Conservation (phyloP, 768 basidiomycete genomes). For the Grammothele lineata region DNA sequence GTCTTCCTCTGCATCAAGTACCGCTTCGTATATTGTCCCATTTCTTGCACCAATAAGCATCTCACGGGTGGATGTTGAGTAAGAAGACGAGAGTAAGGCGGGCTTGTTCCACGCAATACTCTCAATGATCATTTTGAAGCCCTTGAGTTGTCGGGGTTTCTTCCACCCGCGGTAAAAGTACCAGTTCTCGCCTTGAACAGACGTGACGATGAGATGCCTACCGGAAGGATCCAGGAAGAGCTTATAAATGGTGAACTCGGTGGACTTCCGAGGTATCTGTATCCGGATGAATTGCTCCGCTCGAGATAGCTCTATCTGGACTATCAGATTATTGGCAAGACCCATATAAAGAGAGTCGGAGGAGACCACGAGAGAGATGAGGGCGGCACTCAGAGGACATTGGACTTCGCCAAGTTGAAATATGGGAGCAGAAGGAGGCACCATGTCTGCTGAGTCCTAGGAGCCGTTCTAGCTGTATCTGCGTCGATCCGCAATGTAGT, state of each 20-base stretch:
- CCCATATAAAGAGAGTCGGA: conserved; percentile 89
- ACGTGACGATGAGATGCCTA: conserved; percentile 83
- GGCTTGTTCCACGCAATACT: conserved; percentile 89
- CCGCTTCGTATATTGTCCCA: conserved; percentile 83
- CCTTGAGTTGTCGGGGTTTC: conserved; percentile 75
- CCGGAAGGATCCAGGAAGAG: conserved; percentile 93
- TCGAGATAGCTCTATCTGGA: conserved; percentile 86
- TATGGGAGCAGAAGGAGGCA: conserved; percentile 47
- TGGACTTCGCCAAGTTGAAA: conserved; percentile 89
- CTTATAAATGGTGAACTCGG: conserved; percentile 75
- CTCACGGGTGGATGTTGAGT: conserved; percentile 75
- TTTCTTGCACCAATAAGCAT: conserved; percentile 83
- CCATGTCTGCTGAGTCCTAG: conserved; percentile 19
- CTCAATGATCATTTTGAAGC: conserved; percentile 84
- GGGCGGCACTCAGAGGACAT: conserved; percentile 80
- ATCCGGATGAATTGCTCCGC: conserved; percentile 85
- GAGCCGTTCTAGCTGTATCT: no score
- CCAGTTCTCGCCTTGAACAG: conserved; percentile 88
- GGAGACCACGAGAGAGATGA: conserved; percentile 77
- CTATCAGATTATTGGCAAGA: conserved; percentile 66
- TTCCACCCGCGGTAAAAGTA: conserved; percentile 81
- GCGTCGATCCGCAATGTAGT: conserved; percentile 16
- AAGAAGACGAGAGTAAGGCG: conserved; percentile 55
- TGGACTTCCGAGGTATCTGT: conserved; percentile 65
- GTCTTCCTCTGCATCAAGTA: conserved; percentile 88